A percentile compares a stretch with the other conserved stretches of the same genome.
Evolutionary conservation across 768 basidiomycete species (phyloP).

Genomic region (Pilatotrama ljubarskyi): DNA sequence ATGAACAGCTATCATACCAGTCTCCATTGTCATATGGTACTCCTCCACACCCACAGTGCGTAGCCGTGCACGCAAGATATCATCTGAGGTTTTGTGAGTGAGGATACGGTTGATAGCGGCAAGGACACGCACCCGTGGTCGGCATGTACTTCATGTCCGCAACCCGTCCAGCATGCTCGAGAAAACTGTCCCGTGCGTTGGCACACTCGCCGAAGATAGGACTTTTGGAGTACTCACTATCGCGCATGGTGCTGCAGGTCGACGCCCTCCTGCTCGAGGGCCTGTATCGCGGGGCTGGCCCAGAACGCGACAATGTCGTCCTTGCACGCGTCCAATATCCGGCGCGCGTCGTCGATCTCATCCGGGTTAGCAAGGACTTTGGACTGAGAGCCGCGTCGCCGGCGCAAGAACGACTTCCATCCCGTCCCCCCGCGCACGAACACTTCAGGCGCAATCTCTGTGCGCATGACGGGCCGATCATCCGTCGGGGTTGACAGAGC

Average conservation of each 20-base stretch:
- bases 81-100: constrained; percentile 39
- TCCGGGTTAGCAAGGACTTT: constrained; percentile 19
- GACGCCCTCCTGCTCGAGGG: constrained; percentile 9
- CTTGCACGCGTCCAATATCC: constrained; percentile 50
- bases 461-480: constrained; percentile 13
- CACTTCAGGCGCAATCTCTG: constrained; percentile 45
- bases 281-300: background rate
- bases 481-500: constrained; percentile 17
- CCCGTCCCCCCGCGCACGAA: constrained; percentile 44
- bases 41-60: constrained; percentile 63
- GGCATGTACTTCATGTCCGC: constrained; percentile 52
- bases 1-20: constrained; percentile 23
- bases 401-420: constrained; percentile 45
- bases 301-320: constrained; percentile 26
- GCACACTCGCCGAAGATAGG: too few species aligned
- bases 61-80: constrained; percentile 61
- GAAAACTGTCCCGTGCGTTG: constrained; percentile 50
- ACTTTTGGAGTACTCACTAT: constrained; percentile 15
- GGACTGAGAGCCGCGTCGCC: constrained; percentile 18
- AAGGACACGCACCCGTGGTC: constrained; percentile 44
- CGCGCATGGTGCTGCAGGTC: constrained; percentile 17
- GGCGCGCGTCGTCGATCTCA: constrained; percentile 40
- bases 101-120: too few species aligned
- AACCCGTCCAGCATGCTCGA: constrained; percentile 53
- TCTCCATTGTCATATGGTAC: constrained; percentile 52